Base-by-base conservation (phyloP, 2,329 filamentous ascomycete genomes). In the Aspergillus japonicus region DNA sequence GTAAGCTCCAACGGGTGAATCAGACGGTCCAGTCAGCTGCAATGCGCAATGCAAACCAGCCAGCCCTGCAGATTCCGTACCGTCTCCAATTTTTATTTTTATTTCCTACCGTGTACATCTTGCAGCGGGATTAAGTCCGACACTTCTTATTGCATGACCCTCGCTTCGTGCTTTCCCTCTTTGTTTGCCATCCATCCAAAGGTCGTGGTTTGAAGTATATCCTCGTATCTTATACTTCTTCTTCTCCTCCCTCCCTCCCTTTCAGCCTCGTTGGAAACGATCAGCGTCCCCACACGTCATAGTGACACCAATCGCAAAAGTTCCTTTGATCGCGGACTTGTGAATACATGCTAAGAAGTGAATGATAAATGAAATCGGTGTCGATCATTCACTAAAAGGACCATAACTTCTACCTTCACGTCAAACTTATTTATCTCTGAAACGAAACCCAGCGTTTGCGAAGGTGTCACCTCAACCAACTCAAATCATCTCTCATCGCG, bases 181-280 rank as follows among this genome's bases (percentile, higher is more conserved):
- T 44, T 19, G 39, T 44, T 44, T 19, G 39, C 39, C 39, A 19
- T 44, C 39, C 39, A 44, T 16, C 7, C 26, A 29, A 3, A 7
- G 8, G 26, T 12, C 12, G 33, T 35, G 39, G n/a, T 4, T 44
- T 19, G 39, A 39, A 51, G 24, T 14, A 42, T 23, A 3, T 52
- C 19, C 29, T 35, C 50, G 51, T 54, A 54, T 26, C 39, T 54
- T 11, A 14, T 31, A 21, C 8, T 24, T 12, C 51, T n/a, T 2
- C 8, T 24, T 12, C 51, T n/a, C 4, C n/a, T 70, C 89, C 88
- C 33, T 35, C 68, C 77, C 88, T 21, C 85, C 83, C 50, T 87
- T 35, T 89, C 51, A 53, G 29, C 52, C 54, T 47, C 19, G 48
- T n/a, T 35, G 33, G 67, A 39, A 52, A 14, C 11, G 16, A 44